Base-by-base conservation (phyloP, 2,329 filamentous ascomycete species). In the Botryotinia calthae region DNA sequence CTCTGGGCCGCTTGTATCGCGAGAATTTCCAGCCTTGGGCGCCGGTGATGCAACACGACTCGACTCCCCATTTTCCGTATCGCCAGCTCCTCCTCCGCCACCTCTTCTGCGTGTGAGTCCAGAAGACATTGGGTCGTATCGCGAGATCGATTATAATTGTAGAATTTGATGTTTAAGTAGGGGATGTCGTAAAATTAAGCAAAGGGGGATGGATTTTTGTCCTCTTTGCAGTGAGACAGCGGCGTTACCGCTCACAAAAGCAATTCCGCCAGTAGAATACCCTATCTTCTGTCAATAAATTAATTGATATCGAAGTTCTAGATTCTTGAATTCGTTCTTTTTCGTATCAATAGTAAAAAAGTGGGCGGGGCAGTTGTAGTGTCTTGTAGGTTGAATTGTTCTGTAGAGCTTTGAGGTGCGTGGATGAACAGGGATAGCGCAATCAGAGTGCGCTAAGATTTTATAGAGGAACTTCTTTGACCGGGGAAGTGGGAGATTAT, bases 31-130 rank as follows among this genome's bases (percentile, higher is more conserved):
- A 85, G 89, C 84, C 85, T 89, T 86, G 75, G 90, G 88, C 73
- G 86, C 85, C 56, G 90, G 90, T 67, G 90, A 91, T 79, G 87
- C 86, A 78, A 92, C 90, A 80, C 91, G 87, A 84, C 87, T 89
- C 79, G 86, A 84, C 78, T 90, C 87, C 78, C 88, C 86, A 81
- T 88, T 87, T 75, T 91, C 89, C 82, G 86, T 87, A 73, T 87
- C 87, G 79, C 85, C 89, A 84, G 90, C 88, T 76, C 82, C 83
- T 79, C 86, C 90, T 78, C 87, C 90, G 81, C 89, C 91, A 84
- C 91, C 88, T 81, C 91, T 87, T 87, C 88, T 87, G 82, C 88
- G 83, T 74, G 88, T 90, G 81, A 90, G 83, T 78, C 87, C 87
- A 74, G 87, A 88, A 74, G 85, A 84, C 78, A 84, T 84, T 73